Evolutionary conservation across 257 asterid genomes (phyloP), one percentile per base, ranked within the genome.

Genomic region (Solanum peruvianum): DNA sequence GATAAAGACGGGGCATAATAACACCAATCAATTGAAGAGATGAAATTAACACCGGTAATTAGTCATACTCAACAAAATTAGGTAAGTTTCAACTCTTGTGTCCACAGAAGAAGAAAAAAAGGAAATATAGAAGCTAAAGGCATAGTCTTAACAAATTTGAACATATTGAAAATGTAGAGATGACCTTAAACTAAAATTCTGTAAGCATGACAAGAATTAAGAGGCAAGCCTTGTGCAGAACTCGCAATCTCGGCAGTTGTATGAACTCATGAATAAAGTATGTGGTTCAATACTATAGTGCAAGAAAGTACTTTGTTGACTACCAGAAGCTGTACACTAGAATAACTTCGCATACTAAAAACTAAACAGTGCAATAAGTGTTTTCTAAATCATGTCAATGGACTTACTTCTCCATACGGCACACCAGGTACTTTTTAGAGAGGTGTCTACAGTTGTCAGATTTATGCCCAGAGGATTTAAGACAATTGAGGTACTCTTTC

Each of bases 381-480:
- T 29, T 41, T 14, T 20, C 67, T 6, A 44, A 20, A 87, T 77
- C 70, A 86, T 81, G 82, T 5, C 31, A 67, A 80, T 31, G 41
- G 52, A 85, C 98, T 92, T 92, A 95, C 98, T 92, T 96, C 41
- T 92, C 95, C 99, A 97, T 97, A 16, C 98, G 98, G 86, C 99
- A 97, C 84, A 95, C 96, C 84, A 97, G 87, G 93, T 97, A 97
- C 91, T 91, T 92, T 88, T 91, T 94, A 8, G 99, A 95, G 88
- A 97, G 93, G 83, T 92, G 91, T 88, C 98, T 91, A 85, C 99
- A 97, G 77, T 82, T 91, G 49, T 97, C 98, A 35, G 99, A 95
- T 87, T 94, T 62, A 56, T 95, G 99, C 83, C 98, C 95, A 12
- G 89, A 76, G 20, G 94, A 75, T 91, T 95, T 95, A 82, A 95